Evolutionary conservation across 179 eudicot genomes (phyloP), one percentile per base, ranked within the genome.

Genomic region (Pouteria campechiana): DNA sequence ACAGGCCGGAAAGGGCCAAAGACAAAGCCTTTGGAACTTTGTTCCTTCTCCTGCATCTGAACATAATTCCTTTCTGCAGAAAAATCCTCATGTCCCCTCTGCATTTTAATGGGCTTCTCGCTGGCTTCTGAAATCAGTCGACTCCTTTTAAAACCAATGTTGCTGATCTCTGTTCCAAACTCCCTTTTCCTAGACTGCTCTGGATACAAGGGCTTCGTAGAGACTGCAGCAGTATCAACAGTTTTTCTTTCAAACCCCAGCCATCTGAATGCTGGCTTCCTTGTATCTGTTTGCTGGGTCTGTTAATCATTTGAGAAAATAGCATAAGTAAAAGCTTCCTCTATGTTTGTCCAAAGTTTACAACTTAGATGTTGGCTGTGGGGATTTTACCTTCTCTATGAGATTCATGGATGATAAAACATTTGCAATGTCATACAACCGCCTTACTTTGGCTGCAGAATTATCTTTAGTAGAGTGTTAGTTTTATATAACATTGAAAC

Each of bases 261-360:
- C 98, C 98, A 90, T 49, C 83, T 77, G 66, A 83, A 90, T 7
- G 92, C 92, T 35, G 98, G 92, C 65, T 90, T 86, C 48, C 92
- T 73, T 48, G 81, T 82, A 38, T 79, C 82, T 11, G 82, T 68
- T 55, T 86, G 96, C 57, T 74, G 79, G 24, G 78, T 75, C 98
- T 90, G 75, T 37, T 20, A 12, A 12, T 11, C 63, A 58, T 42
- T 16, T 23, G 57, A 46, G 41, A 58, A 28, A 50, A 16, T 3
- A 17, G n/a, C 23, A 38, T 23, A 3, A 19, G 18, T 46, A 12
- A 37, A 5, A 4, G 11, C 3, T 6, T 15, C 23, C 35, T 21
- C 14, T 1, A 15, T 13, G 25, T 0, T n/a, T n/a, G n/a, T n/a
- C n/a, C n/a, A n/a, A n/a, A n/a, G n/a, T n/a, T n/a, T n/a, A n/a